Conservation (phyloP, 1,284 basidiomycete genomes). For the Trametes versicolor region DNA sequence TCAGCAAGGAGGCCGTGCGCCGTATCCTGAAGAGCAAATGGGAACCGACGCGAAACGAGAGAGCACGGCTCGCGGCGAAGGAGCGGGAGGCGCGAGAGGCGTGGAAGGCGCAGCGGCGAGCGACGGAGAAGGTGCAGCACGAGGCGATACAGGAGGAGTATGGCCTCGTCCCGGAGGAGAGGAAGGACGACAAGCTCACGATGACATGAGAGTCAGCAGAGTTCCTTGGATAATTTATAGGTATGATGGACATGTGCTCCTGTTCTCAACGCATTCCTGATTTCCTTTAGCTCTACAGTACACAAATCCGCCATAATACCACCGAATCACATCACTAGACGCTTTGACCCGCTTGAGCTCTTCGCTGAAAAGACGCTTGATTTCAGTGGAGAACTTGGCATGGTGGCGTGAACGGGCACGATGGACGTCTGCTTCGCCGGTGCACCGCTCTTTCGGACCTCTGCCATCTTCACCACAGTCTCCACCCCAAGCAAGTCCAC, state of each 20-base stretch:
- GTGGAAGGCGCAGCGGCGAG: conserved; percentile 51
- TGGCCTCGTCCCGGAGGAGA: conserved; percentile 18
- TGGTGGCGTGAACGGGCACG: background rate
- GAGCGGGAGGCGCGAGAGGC: conserved; percentile 63
- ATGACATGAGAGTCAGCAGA: conserved; percentile 25
- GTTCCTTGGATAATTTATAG: background rate
- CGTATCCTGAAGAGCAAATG: conserved; percentile 88
- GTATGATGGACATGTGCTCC: background rate
- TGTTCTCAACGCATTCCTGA: background rate
- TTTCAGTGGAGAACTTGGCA: background rate
- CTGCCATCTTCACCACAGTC: conserved; percentile 27
- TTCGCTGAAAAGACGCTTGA: conserved; percentile 1
- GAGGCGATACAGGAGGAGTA: conserved; percentile 41
- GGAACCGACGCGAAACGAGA: conserved; percentile 70
- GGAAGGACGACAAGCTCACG: conserved; percentile 21
- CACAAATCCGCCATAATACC: background rate
- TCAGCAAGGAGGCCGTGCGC: conserved; percentile 88
- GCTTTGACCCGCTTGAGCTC: background rate
- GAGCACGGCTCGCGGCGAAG: conserved; percentile 60
- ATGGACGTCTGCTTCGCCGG: background rate
- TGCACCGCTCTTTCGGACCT: conserved; percentile 23
- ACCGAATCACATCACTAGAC: background rate
- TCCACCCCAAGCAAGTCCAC: conserved; percentile 20
- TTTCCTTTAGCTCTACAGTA: background rate
- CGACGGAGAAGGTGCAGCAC: conserved; percentile 53